Evolutionary conservation across 164 flowering plant species (phyloP).

Genomic region (Santalum album): DNA sequence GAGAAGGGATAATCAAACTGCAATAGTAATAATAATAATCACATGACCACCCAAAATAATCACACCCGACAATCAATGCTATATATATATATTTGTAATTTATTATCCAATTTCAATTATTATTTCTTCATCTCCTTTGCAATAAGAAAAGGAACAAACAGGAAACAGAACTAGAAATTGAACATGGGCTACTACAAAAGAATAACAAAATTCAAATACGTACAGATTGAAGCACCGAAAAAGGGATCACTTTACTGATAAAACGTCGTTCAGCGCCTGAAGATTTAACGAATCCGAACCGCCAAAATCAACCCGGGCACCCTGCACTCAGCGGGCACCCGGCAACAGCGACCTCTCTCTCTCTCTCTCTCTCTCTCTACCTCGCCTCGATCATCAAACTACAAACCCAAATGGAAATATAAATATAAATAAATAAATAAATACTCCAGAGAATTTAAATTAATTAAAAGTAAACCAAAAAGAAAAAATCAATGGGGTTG

Average conservation of each 20-base stretch:
- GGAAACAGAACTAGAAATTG: too few relatives aligned
- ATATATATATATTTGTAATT: too few relatives aligned
- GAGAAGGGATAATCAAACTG: too few relatives aligned
- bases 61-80: too few relatives aligned
- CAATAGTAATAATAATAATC: too few relatives aligned
- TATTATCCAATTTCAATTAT: too few relatives aligned
- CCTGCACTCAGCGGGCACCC: background rate
- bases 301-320: background rate
- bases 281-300: background rate
- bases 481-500: background rate
- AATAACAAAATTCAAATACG: background rate
- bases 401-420: background rate
- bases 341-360: background rate
- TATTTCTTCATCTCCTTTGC: too few relatives aligned
- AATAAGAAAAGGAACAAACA: background rate
- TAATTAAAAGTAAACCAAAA: background rate
- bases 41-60: too few relatives aligned
- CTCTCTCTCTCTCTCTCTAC: background rate
- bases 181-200: background rate
- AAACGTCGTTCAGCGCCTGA: background rate
- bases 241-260: background rate
- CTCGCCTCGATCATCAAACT: background rate
- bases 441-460: background rate
- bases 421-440: background rate
- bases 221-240: background rate